Evolutionary conservation across 495 filamentous ascomycete genomes (phyloP).

Genomic region (Rhypophila decipiens): DNA sequence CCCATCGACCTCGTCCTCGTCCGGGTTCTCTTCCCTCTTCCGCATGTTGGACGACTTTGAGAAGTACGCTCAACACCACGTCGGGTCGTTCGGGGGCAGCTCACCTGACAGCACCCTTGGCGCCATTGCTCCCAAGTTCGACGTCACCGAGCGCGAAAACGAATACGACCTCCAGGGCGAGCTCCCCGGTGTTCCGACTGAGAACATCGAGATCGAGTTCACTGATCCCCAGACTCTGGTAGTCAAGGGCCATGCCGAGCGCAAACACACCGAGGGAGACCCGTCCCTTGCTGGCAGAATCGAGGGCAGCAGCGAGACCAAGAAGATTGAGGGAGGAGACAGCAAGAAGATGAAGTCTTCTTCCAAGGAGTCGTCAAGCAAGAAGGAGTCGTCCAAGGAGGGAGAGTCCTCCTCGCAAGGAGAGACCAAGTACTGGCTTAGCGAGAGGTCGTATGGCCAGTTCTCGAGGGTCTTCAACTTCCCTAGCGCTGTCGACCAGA

Average conservation of each 20-base stretch:
- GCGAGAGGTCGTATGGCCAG: slow-evolving; percentile 72
- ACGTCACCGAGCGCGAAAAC: slow-evolving; percentile 63
- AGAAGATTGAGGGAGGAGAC: slow-evolving; percentile 19
- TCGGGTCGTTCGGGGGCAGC: slow-evolving; percentile 12
- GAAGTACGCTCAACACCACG: slow-evolving; percentile 36
- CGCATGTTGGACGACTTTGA: slow-evolving; percentile 75
- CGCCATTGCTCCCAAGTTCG: slow-evolving; percentile 51
- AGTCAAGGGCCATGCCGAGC: slow-evolving; percentile 62
- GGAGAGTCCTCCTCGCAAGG: slow-evolving; percentile 16
- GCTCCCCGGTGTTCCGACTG: slow-evolving; percentile 75
- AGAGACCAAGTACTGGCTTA: slow-evolving; percentile 82
- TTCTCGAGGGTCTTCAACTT: slow-evolving; percentile 83
- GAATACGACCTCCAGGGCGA: slow-evolving; percentile 81
- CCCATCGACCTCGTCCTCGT: slow-evolving; percentile 36
- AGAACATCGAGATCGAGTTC: slow-evolving; percentile 80
- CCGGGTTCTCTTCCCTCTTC: slow-evolving; percentile 63
- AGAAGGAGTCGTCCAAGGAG: slow-evolving; percentile 2
- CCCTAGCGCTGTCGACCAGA: slow-evolving; percentile 66
- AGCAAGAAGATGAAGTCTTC: slow-evolving; percentile 5
- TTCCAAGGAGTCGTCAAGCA: background rate
- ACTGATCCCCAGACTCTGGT: slow-evolving; percentile 69
- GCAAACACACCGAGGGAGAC: slow-evolving; percentile 41
- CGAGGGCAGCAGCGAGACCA: slow-evolving; percentile 3
- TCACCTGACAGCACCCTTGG: background rate
- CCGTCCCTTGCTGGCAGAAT: slow-evolving; percentile 23